Conservation (phyloP, 2,329 filamentous ascomycete species). For the Coniella lustricola region DNA sequence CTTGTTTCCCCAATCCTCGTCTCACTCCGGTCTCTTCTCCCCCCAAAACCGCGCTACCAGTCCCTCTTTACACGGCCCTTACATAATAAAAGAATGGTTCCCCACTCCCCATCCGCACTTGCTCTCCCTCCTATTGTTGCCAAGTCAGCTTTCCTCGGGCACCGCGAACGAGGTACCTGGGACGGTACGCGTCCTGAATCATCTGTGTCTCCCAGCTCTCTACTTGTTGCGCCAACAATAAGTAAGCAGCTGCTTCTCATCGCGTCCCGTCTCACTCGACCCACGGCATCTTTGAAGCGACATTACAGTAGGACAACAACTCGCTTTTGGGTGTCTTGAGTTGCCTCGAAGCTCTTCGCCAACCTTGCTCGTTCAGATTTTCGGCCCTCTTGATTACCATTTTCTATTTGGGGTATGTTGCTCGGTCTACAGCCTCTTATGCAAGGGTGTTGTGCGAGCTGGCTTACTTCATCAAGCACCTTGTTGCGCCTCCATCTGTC, state of each 20-base stretch:
- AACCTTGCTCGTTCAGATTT: not conserved
- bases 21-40: not conserved
- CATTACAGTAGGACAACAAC: too few relatives aligned
- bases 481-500: not conserved
- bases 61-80: not conserved
- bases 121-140: not conserved
- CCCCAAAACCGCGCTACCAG: not conserved
- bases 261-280: not conserved
- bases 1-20: not conserved
- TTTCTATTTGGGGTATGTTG: not conserved
- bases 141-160: not conserved
- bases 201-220: not conserved
- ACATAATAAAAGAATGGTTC: slow-evolving; percentile 6
- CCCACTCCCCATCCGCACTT: not conserved
- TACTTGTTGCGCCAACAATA: slow-evolving; percentile 1
- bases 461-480: slow-evolving; percentile 16
- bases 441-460: not conserved
- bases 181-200: not conserved
- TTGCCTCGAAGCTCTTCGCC: too few relatives aligned
- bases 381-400: not conserved
- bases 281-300: not conserved
- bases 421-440: not conserved
- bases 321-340: not conserved
- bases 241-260: slow-evolving; percentile 4
- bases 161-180: too few relatives aligned